phyloP scores from a whole-genome alignment of 2,329 filamentous ascomycete species.

The Nemania abortiva region DNA sequence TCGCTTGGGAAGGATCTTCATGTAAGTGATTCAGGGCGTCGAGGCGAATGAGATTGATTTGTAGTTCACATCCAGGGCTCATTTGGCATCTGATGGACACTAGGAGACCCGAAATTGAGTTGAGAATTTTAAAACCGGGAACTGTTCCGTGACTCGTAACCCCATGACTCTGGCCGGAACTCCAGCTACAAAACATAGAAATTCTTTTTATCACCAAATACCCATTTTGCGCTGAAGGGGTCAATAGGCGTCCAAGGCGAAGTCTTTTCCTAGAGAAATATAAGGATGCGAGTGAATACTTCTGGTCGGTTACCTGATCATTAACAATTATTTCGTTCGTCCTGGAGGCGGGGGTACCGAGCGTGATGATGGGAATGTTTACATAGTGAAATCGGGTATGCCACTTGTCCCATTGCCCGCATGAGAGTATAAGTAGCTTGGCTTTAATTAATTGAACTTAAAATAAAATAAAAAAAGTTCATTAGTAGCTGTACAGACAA shows the following conservation, averaged over 20 bases:
- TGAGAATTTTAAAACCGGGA: too few species aligned
- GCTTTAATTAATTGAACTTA: too few species aligned
- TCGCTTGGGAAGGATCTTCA: neutral
- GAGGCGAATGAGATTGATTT: neutral
- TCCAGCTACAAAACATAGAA: too few species aligned
- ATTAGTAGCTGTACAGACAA: too few species aligned
- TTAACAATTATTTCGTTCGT: neutral
- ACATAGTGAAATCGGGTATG: slow-evolving; percentile 5
- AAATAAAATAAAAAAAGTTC: neutral
- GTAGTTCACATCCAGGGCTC: neutral
- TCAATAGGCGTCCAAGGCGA: neutral
- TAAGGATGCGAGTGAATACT: neutral
- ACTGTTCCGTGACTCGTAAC: too few species aligned
- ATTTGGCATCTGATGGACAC: too few species aligned
- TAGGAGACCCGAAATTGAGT: too few species aligned
- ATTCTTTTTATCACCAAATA: slow-evolving; percentile 6
- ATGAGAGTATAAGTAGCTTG: slow-evolving; percentile 16
- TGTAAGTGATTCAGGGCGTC: slow-evolving; percentile 15
- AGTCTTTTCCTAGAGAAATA: too few species aligned
- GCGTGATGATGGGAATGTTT: slow-evolving; percentile 3
- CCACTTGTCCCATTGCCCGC: slow-evolving; percentile 25
- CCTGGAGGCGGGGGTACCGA: too few species aligned
- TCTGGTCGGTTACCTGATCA: neutral
- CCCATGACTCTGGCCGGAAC: too few species aligned
- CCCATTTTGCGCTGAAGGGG: neutral